Percentiles rank a stretch among this genome's conserved stretches.
Evolutionary conservation across 108 stramenopile genomes (phyloP).

Genomic region (Nitzschia putrida): DNA sequence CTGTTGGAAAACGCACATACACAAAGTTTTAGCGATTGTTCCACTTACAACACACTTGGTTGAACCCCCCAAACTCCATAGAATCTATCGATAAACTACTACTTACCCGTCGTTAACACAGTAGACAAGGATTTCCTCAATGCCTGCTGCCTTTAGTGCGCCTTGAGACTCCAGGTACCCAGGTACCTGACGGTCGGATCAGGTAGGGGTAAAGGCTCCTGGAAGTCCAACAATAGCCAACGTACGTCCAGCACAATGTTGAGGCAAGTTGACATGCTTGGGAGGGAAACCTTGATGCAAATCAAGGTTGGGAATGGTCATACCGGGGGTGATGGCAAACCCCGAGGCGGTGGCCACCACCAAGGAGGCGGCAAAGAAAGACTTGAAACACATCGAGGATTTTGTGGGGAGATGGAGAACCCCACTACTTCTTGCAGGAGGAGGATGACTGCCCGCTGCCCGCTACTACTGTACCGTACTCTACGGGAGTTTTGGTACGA

Average conservation of each 20-base stretch:
- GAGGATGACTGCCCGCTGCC: too few relatives aligned
- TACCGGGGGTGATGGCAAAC: constrained; percentile 31
- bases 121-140: constrained; percentile 68
- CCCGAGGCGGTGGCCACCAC: constrained; percentile 16
- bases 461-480: too few relatives aligned
- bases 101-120: constrained; percentile 63
- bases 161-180: constrained; percentile 74
- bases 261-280: constrained; percentile 42
- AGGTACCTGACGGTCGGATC: constrained; percentile 76
- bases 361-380: constrained; percentile 19
- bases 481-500: too few relatives aligned
- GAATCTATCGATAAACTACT: too few relatives aligned
- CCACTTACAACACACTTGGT: too few relatives aligned
- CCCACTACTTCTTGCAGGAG: too few relatives aligned
- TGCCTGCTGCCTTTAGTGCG: constrained; percentile 58
- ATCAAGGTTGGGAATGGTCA: constrained; percentile 39
- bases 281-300: constrained; percentile 44
- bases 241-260: constrained; percentile 48
- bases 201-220: constrained; percentile 79
- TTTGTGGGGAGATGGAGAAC: too few relatives aligned
- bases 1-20: constrained; percentile 36
- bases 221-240: constrained; percentile 67
- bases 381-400: too few relatives aligned
- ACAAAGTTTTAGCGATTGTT: background rate
- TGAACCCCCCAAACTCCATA: too few relatives aligned